These are phyloP conservation scores for Myxozyma kluyveri DNA, from an alignment of 805 yeast species.

Conservation along the genomic window DNA sequence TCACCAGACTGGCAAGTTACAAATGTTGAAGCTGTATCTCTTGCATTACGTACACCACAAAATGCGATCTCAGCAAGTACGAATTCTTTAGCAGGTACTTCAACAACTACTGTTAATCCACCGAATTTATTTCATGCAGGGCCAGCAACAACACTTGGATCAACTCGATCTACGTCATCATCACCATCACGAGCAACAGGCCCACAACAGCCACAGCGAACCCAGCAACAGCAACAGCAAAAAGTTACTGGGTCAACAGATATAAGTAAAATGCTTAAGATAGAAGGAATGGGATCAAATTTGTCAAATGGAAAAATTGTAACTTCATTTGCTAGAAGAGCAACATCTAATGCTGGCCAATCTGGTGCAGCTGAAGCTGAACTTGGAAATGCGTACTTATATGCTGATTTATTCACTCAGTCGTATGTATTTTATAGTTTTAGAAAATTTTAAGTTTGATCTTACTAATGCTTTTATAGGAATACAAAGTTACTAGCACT, in stretches of 20 bases:
- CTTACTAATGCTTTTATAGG: neutral
- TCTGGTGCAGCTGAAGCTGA: constrained; percentile 9
- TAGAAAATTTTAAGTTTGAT: neutral
- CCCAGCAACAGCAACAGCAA: neutral
- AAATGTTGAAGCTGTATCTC: constrained; percentile 28
- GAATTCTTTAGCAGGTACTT: neutral
- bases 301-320: constrained; percentile 6
- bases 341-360: neutral
- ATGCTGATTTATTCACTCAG: constrained; percentile 14
- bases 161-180: neutral
- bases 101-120: neutral
- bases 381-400: constrained; percentile 8
- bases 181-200: neutral
- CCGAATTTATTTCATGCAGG: neutral
- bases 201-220: neutral
- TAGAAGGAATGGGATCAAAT: constrained; percentile 28
- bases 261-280: constrained; percentile 23
- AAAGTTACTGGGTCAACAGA: constrained; percentile 4
- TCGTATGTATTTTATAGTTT: constrained; percentile 7
- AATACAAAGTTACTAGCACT: neutral
- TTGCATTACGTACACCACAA: constrained; percentile 16
- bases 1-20: constrained; percentile 42
- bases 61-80: neutral
- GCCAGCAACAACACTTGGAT: neutral
- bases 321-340: neutral